Base-by-base conservation (phyloP, 805 yeast species). In the Torulaspora indica region DNA sequence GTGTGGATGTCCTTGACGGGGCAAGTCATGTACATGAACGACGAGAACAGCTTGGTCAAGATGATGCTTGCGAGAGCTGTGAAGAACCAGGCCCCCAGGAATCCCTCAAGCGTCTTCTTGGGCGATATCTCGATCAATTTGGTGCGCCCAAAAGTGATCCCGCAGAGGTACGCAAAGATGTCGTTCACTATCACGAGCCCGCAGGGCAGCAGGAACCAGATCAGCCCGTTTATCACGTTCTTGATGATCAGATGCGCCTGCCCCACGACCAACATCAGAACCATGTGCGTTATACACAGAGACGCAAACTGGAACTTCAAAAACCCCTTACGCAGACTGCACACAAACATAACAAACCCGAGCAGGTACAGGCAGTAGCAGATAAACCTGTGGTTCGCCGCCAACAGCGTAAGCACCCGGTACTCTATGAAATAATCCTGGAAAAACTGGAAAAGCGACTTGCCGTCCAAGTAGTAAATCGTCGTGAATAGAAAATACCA, bases 61-160 rank as follows among this genome's bases (percentile, higher is more conserved):
- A 81, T 42, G 22, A 87, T 67, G 1, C 91, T 87, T 50, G 85
- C 80, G 28, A 85, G 49, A 5, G 86, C 81, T 8, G 98, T 93
- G 61, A 93, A 91, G 38, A 88, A 67, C 98, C 98, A 93, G 13
- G 98, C 98, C 41, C 98, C 98, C 39, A 91, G 69, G 59, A 93
- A 93, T 2, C 98, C 98, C 70, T 93, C 98, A 29, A 91, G 89
- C 3, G 98, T 93, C 69, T 93, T 93, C 68, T 93, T 93, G 45
- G 98, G 98, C 9, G 96, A 87, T 51, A 93, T 88, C 40, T 85
- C 88, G 55, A 93, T 87, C 58, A 93, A 77, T 60, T 87, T 96
- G 30, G 97, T 91, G 51, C 75, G 79, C 43, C 98, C 98, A 69
- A 93, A 88, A 1, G 98, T 86, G 53, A 93, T 93, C 36, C 98